These are phyloP conservation scores for Tripterygium wilfordii DNA, from an alignment of 177 flowering plant genomes.

Conservation along the genomic window DNA sequence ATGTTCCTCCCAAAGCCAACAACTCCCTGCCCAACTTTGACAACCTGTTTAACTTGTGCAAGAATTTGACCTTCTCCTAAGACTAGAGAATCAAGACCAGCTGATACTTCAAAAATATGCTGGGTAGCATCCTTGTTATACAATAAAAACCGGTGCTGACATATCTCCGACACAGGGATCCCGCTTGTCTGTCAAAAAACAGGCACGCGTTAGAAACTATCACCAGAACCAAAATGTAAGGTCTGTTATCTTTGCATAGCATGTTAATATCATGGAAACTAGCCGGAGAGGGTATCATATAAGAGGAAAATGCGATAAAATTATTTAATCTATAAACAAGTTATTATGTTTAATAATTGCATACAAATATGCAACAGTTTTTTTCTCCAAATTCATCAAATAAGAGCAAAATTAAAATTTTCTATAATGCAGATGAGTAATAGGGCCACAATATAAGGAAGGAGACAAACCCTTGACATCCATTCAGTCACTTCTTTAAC, in stretches of 20 bases:
- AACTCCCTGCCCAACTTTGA: conserved; percentile 71
- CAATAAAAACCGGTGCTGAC: conserved; percentile 61
- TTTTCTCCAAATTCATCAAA: too few species aligned
- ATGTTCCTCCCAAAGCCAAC: conserved; percentile 73
- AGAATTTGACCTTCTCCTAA: conserved; percentile 83
- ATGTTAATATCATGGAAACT: neutral
- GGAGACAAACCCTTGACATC: conserved; percentile 82
- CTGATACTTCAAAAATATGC: conserved; percentile 75
- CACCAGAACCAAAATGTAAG: neutral
- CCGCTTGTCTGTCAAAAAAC: conserved; percentile 62
- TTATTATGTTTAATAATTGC: too few species aligned
- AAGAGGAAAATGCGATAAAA: too few species aligned
- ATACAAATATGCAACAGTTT: too few species aligned
- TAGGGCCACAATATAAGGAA: neutral
- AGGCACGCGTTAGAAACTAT: neutral
- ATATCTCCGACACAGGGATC: conserved; percentile 55
- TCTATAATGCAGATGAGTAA: neutral
- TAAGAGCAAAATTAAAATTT: too few species aligned
- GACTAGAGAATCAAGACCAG: conserved; percentile 79
- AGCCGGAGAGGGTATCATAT: neutral
- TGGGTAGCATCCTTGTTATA: conserved; percentile 65
- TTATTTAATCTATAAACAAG: too few species aligned
- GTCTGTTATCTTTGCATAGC: too few species aligned
- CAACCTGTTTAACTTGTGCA: conserved; percentile 80
- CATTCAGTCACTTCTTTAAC: conserved; percentile 96